Evolutionary conservation across 495 filamentous ascomycete genomes (phyloP).

Genomic region (Venustampulla echinocandica): DNA sequence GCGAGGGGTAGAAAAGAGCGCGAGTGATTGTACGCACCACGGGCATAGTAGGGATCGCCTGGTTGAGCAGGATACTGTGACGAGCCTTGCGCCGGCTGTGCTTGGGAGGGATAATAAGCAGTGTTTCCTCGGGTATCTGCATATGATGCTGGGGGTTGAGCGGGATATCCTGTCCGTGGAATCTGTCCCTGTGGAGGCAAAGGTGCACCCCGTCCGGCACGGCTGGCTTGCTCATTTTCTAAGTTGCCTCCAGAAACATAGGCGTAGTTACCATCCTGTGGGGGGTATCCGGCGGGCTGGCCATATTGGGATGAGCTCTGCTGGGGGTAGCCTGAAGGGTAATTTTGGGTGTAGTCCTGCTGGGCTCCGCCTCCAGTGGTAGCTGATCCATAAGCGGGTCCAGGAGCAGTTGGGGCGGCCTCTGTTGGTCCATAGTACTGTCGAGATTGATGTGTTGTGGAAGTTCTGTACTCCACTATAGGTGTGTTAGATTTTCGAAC

Average conservation of each 20-base stretch:
- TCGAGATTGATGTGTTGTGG: conserved; percentile 39
- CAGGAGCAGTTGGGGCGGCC: conserved; percentile 1
- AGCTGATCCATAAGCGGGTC: not conserved
- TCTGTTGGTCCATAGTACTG: conserved; percentile 39
- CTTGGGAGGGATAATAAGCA: conserved; percentile 27
- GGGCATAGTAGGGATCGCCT: conserved; percentile 40
- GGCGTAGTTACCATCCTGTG: not conserved
- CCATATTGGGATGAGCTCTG: conserved; percentile 18
- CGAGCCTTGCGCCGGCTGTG: conserved; percentile 24
- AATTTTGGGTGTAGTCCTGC: conserved; percentile 13
- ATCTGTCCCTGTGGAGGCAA: conserved; percentile 3
- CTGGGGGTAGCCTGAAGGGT: conserved; percentile 12
- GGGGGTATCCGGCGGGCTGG: conserved; percentile 6
- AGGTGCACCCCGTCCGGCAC: not conserved
- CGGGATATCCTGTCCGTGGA: conserved; percentile 12
- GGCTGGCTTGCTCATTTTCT: not conserved
- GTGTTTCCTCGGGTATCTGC: not conserved
- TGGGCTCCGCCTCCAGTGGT: conserved; percentile 1
- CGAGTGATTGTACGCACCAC: conserved; percentile 37
- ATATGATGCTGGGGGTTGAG: not conserved
- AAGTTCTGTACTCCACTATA: conserved; percentile 41
- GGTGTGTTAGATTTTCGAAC: conserved; percentile 51
- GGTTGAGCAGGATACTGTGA: conserved; percentile 29
- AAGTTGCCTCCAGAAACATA: not conserved
- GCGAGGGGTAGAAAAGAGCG: conserved; percentile 3